Base-by-base conservation (phyloP, 2,329 filamentous ascomycete genomes). In the Emmonsiellopsis sp. region DNA sequence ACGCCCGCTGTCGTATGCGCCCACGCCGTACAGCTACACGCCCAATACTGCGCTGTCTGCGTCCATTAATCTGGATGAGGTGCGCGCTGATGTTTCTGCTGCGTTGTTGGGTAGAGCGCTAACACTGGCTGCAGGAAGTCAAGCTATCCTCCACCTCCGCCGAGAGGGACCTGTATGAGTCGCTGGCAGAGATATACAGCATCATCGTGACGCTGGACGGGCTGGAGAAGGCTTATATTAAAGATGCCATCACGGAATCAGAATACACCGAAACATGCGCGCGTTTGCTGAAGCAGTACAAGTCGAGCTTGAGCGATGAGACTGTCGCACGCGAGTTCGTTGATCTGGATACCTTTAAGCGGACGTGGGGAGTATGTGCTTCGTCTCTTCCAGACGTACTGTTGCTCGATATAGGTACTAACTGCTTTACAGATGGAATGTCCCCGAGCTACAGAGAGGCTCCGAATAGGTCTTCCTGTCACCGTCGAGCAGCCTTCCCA, bases 191-290 rank as follows among this genome's bases (percentile, higher is more conserved):
- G 71, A 85, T 98, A 27, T 98, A 97, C 72, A 95, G 91, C 73
- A 97, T 98, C 60, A 92, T 98, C 39, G 82, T 96, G 57, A 97
- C 93, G 0, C 77, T 98, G 2, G 93, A 98, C 67, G 90, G 94
- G 58, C 81, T 98, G 1, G 93, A 98, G 65, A 95, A 94, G 69
- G 94, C 92, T 0, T 98, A 95, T 66, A 81, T 98, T 40, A 94
- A 95, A 66, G 93, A 98, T 76, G 92, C 90, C 21, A 86, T 98
- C 49, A 82, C 87, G 5, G 93, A 97, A 71, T 79, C 80, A 51
- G 92, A 96, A 64, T 98, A 98, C 70, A 95, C 91, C 1, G 93
- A 97, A 66, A 95, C 93, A 60, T 98, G 94, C 76, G 88, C 91
- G 66, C 83, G 93, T 40, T 81, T 95, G 55, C 72, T 98, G 62